Percentiles rank a stretch among this genome's conserved stretches.
These are phyloP conservation scores for Chlamydomonas sp. DNA, from an alignment of 139 green algal species.

Conservation along the genomic window DNA sequence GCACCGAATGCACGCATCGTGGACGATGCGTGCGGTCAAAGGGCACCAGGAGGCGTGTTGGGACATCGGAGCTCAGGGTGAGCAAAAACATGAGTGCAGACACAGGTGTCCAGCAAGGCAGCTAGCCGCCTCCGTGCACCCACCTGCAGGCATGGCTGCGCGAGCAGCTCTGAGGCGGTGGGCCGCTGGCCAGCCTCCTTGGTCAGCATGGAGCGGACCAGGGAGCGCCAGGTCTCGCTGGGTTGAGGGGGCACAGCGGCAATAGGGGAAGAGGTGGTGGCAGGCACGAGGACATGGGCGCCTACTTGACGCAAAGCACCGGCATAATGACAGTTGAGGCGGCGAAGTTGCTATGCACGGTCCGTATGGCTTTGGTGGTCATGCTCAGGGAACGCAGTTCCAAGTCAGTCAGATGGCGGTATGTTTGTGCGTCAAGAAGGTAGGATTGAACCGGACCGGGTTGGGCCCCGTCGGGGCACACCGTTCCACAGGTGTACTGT, in stretches of 20 bases:
- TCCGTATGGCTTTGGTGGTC: no score
- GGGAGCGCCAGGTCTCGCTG: constrained; percentile 39
- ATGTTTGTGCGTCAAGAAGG: no score
- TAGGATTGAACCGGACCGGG: no score
- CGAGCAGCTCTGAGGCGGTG: constrained; percentile 38
- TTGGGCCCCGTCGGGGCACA: no score
- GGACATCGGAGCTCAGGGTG: background rate
- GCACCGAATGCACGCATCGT: background rate
- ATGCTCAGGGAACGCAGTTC: no score
- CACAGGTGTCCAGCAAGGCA: background rate
- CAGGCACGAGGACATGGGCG: no score
- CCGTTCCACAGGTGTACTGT: background rate
- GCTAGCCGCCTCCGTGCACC: background rate
- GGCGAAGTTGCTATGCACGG: background rate
- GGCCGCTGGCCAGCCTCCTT: constrained; percentile 39
- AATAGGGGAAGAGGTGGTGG: background rate
- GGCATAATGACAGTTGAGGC: background rate
- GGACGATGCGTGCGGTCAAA: background rate
- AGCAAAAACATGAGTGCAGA: background rate
- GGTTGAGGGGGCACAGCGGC: constrained; percentile 3
- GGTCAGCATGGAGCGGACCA: constrained; percentile 40
- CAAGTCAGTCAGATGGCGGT: no score
- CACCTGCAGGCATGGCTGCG: constrained; percentile 44
- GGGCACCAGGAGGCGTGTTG: background rate
- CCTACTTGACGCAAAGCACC: no score